Evolutionary conservation across 768 basidiomycete species (phyloP).

Genomic region (Auriscalpium microsporum): DNA sequence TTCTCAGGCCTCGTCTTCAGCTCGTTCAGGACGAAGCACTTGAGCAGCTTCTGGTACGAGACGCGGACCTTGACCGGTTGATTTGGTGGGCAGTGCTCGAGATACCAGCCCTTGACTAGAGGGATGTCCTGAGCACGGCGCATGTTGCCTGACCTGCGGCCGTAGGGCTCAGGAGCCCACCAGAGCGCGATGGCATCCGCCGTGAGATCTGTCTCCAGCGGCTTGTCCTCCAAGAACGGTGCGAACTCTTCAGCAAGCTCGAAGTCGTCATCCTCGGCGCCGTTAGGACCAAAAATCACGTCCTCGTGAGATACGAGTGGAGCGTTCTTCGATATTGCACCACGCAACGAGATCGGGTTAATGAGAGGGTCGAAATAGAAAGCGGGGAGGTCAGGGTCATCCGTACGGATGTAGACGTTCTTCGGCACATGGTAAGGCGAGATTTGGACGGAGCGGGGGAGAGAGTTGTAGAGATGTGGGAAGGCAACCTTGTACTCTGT

Average conservation of each 20-base stretch:
- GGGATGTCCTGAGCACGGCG: constrained; percentile 93
- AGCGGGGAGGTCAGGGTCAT: constrained; percentile 97
- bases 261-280: constrained; percentile 79
- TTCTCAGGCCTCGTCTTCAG: constrained; percentile 84
- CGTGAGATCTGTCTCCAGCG: constrained; percentile 82
- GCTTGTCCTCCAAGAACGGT: constrained; percentile 75
- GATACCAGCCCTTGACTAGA: constrained; percentile 96
- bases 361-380: constrained; percentile 99
- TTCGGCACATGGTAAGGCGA: constrained; percentile 90
- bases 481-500: constrained; percentile 99
- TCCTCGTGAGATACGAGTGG: constrained; percentile 87
- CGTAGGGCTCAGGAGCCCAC: constrained; percentile 98
- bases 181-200: constrained; percentile 96
- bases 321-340: constrained; percentile 73
- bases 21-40: constrained; percentile 93
- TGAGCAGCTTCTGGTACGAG: constrained; percentile 96
- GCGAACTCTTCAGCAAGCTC: constrained; percentile 68
- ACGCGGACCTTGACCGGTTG: constrained; percentile 98
- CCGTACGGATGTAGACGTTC: constrained; percentile 98
- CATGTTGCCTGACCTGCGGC: constrained; percentile 84
- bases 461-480: constrained; percentile 97
- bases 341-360: constrained; percentile 92
- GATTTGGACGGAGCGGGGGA: constrained; percentile 89
- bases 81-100: constrained; percentile 94
- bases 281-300: constrained; percentile 83